Percentiles rank a stretch among this genome's conserved stretches.
Evolutionary conservation across 2,329 filamentous ascomycete genomes (phyloP).

Genomic region (Trichocomaceae sp.): DNA sequence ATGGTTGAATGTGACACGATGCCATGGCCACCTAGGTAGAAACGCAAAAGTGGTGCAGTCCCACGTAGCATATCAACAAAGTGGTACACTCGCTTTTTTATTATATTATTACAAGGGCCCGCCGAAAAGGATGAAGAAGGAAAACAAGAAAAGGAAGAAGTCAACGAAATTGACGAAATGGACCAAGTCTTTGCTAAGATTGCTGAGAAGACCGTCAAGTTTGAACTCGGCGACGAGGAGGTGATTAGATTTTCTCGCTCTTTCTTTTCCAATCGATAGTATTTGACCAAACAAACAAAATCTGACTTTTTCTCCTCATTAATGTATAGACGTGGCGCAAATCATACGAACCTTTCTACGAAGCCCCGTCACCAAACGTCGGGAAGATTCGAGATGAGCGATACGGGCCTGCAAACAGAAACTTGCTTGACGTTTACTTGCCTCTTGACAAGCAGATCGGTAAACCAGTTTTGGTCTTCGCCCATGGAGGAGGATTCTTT

Average conservation of each 20-base stretch:
- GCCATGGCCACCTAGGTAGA: too few relatives aligned
- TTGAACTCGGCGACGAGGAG: neutral
- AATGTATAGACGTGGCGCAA: neutral
- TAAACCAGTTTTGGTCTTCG: neutral
- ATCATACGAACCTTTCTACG: neutral
- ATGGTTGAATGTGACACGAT: too few relatives aligned
- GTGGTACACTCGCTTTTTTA: too few relatives aligned
- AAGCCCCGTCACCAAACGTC: neutral
- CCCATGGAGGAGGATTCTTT: neutral
- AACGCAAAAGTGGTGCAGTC: too few relatives aligned
- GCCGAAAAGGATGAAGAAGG: too few relatives aligned
- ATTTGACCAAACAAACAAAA: neutral
- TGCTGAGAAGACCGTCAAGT: neutral
- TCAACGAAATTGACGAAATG: neutral
- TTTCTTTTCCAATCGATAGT: neutral
- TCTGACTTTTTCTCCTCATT: neutral
- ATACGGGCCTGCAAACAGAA: neutral
- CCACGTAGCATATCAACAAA: too few relatives aligned
- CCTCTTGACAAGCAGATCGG: neutral
- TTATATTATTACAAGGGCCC: too few relatives aligned
- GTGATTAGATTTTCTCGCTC: neutral
- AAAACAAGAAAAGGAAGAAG: too few relatives aligned
- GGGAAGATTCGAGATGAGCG: neutral
- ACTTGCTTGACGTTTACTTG: neutral
- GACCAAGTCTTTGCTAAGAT: neutral